Conservation (phyloP, 2,329 filamentous ascomycete species). For the Volutella citrinella region DNA sequence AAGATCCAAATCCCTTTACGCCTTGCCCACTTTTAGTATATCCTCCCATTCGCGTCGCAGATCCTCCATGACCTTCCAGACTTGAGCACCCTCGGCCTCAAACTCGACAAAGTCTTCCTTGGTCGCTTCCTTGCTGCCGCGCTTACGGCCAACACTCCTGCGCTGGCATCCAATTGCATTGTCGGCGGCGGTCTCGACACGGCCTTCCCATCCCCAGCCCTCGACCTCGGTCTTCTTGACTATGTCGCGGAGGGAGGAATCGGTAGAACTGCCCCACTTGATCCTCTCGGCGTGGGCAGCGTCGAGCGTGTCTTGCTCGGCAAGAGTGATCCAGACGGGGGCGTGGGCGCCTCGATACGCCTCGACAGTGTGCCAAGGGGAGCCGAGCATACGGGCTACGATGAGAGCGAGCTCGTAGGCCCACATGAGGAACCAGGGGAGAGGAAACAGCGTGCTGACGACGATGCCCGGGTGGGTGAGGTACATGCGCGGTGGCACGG, state of each 20-base stretch:
- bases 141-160: conserved; percentile 56
- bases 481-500: conserved; percentile 61
- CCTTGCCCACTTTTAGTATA: conserved; percentile 19
- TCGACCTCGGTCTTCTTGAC: conserved; percentile 79
- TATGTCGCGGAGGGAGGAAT: conserved; percentile 53
- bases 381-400: conserved; percentile 73
- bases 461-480: conserved; percentile 85
- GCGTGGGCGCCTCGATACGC: conserved; percentile 75
- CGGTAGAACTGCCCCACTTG: conserved; percentile 84
- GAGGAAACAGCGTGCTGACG: conserved; percentile 74
- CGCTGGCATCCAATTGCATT: conserved; percentile 44
- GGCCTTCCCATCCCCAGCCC: conserved; percentile 76
- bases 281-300: conserved; percentile 48
- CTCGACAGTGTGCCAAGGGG: conserved; percentile 81
- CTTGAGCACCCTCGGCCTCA: conserved; percentile 55
- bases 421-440: conserved; percentile 67
- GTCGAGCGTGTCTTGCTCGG: conserved; percentile 61
- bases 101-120: conserved; percentile 59
- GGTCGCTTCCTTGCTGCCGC: conserved; percentile 56
- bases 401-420: conserved; percentile 67
- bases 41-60: conserved; percentile 65
- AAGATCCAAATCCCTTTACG: too few species aligned
- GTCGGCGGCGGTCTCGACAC: conserved; percentile 47
- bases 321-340: conserved; percentile 74
- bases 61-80: conserved; percentile 71